Percentiles rank a stretch among this genome's conserved stretches.
phyloP scores from a whole-genome alignment of 2,329 filamentous ascomycete species.

The Fusarium foetens region DNA sequence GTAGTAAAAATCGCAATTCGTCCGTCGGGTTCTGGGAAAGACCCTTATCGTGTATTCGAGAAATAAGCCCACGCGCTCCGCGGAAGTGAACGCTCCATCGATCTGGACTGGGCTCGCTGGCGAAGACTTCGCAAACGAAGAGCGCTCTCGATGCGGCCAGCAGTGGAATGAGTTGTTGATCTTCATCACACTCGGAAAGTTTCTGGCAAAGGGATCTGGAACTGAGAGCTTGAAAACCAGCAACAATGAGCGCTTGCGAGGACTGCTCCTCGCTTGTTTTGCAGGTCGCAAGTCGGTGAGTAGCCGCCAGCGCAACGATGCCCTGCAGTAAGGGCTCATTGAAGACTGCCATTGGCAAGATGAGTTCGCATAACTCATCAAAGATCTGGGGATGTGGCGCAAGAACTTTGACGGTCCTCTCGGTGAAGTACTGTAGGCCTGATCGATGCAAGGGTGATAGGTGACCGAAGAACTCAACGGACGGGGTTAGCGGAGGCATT shows the following conservation, averaged over 20 bases:
- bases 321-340: conserved; percentile 27
- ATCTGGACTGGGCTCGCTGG: conserved; percentile 26
- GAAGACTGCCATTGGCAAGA: conserved; percentile 33
- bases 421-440: conserved; percentile 35
- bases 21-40: conserved; percentile 19
- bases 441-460: conserved; percentile 31
- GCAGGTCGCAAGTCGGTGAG: conserved; percentile 29
- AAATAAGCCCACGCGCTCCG: conserved; percentile 27
- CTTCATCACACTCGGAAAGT: conserved; percentile 23
- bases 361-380: conserved; percentile 29
- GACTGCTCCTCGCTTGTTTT: conserved; percentile 25
- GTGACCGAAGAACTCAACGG: conserved; percentile 26
- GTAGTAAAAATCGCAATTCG: conserved; percentile 24
- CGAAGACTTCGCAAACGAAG: conserved; percentile 35
- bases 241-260: conserved; percentile 21
- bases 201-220: conserved; percentile 29
- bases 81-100: conserved; percentile 37
- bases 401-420: conserved; percentile 29
- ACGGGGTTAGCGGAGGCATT: conserved; percentile 2
- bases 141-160: conserved; percentile 21
- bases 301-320: conserved; percentile 30
- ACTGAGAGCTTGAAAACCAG: conserved; percentile 33
- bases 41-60: conserved; percentile 12
- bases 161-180: conserved; percentile 23
- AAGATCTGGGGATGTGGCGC: conserved; percentile 30